Evolutionary conservation across 1,139 yeast genomes (phyloP).

Genomic region (Geotrichum siamense): DNA sequence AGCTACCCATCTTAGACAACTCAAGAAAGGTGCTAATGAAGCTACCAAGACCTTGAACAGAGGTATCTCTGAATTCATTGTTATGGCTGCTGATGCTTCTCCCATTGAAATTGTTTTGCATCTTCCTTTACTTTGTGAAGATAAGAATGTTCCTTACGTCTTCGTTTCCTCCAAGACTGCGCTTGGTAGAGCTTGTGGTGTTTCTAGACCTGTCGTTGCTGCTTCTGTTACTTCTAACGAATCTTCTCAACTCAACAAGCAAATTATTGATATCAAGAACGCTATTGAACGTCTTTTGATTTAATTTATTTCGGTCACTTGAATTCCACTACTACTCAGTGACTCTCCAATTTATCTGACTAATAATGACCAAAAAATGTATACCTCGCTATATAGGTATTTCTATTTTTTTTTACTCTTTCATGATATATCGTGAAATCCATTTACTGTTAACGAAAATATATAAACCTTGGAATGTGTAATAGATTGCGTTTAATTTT

Average conservation of each 20-base stretch:
- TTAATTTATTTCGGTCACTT: conserved; percentile 44
- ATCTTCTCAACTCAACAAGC: conserved; percentile 95
- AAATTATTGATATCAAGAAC: conserved; percentile 95
- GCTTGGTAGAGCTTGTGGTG: conserved; percentile 99
- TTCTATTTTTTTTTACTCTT: too few relatives aligned
- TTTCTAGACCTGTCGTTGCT: conserved; percentile 97
- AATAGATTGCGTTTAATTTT: too few relatives aligned
- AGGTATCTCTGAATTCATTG: conserved; percentile 98
- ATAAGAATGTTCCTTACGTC: conserved; percentile 98
- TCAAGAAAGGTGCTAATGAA: conserved; percentile 99
- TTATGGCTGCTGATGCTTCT: conserved; percentile 99
- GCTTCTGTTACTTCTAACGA: conserved; percentile 98
- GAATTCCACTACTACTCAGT: too few relatives aligned
- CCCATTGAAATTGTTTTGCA: conserved; percentile 98
- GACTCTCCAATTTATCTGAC: too few relatives aligned
- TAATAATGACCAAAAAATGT: too few relatives aligned
- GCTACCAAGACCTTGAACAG: conserved; percentile 99
- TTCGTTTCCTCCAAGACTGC: conserved; percentile 98
- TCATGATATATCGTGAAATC: too few relatives aligned
- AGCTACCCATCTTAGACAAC: conserved; percentile 95
- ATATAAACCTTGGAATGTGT: too few relatives aligned
- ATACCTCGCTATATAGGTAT: too few relatives aligned
- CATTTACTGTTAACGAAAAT: too few relatives aligned
- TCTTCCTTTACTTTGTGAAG: conserved; percentile 96
- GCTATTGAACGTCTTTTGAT: conserved; percentile 97